Base-by-base conservation (phyloP, 2,329 filamentous ascomycete genomes). In the Diplodia scrobiculata region DNA sequence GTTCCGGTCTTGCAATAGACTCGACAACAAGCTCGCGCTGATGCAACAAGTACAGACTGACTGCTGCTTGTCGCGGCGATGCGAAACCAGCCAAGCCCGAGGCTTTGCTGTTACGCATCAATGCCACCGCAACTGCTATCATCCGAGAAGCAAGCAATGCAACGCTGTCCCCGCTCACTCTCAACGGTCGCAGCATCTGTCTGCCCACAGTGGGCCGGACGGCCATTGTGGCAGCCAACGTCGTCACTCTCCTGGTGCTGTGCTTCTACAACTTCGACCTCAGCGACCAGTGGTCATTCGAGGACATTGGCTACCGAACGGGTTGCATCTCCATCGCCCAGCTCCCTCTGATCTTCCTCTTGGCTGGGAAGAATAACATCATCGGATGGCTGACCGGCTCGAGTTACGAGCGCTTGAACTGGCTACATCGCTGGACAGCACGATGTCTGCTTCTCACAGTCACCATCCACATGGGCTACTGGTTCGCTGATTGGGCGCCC, bases 371-470 rank as follows among this genome's bases (percentile, higher is more conserved):
- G 73, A 81, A 82, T 66, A 87, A 85, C 69, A 77, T 86, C 21
- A 77, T 91, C n/a, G 87, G 85, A 0, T 79, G 82, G 63, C 76
- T 91, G 27, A 81, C 84, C 3, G 89, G 88, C 11, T 82, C 84
- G 10, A 87, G 87, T 68, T 86, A 91, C 71, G 89, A 91, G 76
- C 83, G 87, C 9, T 79, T 91, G 67, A 91, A 90, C 73, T 91
- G 89, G 89, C 76, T 91, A 63, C 89, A 91, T 71, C 84, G 89
- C 68, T 91, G 89, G 89, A 85, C 88, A 10, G 87, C 86, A 2
- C 83, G 89, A 67, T 89, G 87, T 65, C 85, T 91, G 78, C 83
- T 91, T 41, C 78, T 91, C 17, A 90, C 87, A 0, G 86, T 85
- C 1, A 87, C 87, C 0, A 82, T 91, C 3, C 89, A 91, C 71